phyloP scores from a whole-genome alignment of 2,329 filamentous ascomycete species.

The Lasiodiplodia sp. region DNA sequence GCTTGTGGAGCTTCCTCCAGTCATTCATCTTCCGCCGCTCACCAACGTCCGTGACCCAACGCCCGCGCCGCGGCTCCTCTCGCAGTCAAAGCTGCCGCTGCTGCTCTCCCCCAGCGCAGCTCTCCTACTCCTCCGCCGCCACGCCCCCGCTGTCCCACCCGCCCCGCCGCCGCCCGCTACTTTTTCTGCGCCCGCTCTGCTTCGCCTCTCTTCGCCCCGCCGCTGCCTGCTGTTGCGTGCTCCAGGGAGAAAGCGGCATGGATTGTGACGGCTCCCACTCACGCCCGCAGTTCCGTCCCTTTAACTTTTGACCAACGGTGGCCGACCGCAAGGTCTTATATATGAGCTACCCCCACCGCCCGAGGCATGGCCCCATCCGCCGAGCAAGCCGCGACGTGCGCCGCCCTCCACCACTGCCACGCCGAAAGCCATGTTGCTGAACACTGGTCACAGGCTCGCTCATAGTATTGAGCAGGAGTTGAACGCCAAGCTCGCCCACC shows the following conservation, averaged over 20 bases:
- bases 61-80: slow-evolving; percentile 21
- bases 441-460: slow-evolving; percentile 45
- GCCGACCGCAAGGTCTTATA: slow-evolving; percentile 54
- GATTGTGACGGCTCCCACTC: slow-evolving; percentile 60
- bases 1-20: slow-evolving; percentile 22
- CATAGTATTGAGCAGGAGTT: slow-evolving; percentile 59
- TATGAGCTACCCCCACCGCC: slow-evolving; percentile 42
- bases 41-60: slow-evolving; percentile 20
- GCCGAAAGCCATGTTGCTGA: slow-evolving; percentile 35
- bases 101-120: slow-evolving; percentile 17
- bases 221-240: slow-evolving; percentile 26
- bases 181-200: not conserved
- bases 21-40: slow-evolving; percentile 18
- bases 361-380: slow-evolving; percentile 55
- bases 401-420: slow-evolving; percentile 15
- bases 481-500: slow-evolving; percentile 56
- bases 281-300: slow-evolving; percentile 55
- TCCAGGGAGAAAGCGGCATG: slow-evolving; percentile 48
- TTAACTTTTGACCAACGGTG: slow-evolving; percentile 61
- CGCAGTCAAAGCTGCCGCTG: slow-evolving; percentile 20
- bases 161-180: not conserved
- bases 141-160: slow-evolving; percentile 3
- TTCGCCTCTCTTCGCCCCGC: slow-evolving; percentile 1
- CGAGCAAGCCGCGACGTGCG: slow-evolving; percentile 62
- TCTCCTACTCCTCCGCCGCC: not conserved